phyloP scores from a whole-genome alignment of 257 asterid species.

The Solanum dulcamara region DNA sequence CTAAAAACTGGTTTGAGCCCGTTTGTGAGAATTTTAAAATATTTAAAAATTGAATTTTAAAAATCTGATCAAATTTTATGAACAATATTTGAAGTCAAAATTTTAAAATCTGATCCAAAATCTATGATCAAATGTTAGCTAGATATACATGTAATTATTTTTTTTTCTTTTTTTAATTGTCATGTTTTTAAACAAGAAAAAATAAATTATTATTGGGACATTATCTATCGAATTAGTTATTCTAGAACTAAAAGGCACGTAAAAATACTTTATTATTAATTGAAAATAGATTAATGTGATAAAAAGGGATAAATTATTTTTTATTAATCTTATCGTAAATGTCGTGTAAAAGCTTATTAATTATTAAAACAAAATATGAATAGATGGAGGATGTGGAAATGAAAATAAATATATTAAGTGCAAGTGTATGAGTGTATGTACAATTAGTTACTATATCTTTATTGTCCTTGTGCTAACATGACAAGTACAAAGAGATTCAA shows the following conservation, averaged over 20 bases:
- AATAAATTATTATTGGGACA: background rate
- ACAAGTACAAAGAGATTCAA: background rate
- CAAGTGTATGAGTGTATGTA: background rate
- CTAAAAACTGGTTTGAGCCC: background rate
- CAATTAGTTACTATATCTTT: background rate
- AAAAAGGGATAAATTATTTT: background rate
- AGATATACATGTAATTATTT: background rate
- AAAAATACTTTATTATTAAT: background rate
- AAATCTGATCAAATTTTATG: too few relatives aligned
- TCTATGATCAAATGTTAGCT: too few relatives aligned
- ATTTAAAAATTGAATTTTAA: too few relatives aligned
- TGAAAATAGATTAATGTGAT: background rate
- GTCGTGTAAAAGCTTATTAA: background rate
- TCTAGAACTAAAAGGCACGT: background rate
- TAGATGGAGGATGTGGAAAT: background rate
- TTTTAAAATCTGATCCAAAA: too few relatives aligned
- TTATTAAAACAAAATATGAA: background rate
- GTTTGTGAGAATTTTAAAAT: too few relatives aligned
- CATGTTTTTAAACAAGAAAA: background rate
- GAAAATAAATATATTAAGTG: background rate
- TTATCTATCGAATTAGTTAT: background rate
- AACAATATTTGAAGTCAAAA: too few relatives aligned
- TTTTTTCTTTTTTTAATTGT: background rate
- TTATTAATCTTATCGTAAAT: background rate
- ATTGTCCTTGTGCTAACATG: background rate